These are phyloP conservation scores for Ploettnerulaceae sp. DNA, from an alignment of 2,329 filamentous ascomycete species.

Conservation along the genomic window DNA sequence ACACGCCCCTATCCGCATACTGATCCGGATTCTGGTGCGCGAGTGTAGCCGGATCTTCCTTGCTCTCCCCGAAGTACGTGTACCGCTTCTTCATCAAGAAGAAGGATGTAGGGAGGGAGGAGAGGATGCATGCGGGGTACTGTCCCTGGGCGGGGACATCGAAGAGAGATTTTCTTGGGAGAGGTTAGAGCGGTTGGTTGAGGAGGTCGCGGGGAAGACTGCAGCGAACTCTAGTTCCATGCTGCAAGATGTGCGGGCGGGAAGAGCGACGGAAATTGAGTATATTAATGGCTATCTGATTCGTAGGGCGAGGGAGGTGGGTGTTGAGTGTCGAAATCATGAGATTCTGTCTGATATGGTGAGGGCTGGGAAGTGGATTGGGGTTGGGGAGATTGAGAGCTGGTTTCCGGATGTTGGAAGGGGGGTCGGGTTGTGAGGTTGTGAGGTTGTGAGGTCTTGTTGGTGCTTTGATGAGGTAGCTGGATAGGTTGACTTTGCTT, in stretches of 20 bases:
- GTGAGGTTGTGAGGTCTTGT: no score
- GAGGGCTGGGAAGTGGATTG: slow-evolving; percentile 34
- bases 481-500: not conserved
- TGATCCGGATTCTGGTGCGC: slow-evolving; percentile 65
- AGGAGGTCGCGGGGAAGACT: slow-evolving; percentile 45
- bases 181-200: slow-evolving; percentile 33
- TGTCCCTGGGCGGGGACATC: not conserved
- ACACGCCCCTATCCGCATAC: slow-evolving; percentile 48
- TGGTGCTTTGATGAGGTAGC: not conserved
- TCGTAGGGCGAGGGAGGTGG: slow-evolving; percentile 20
- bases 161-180: slow-evolving; percentile 4
- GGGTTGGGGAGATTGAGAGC: slow-evolving; percentile 30
- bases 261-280: slow-evolving; percentile 49
- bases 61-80: slow-evolving; percentile 30
- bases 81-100: not conserved
- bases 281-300: slow-evolving; percentile 57
- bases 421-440: not conserved
- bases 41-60: slow-evolving; percentile 72
- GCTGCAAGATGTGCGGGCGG: slow-evolving; percentile 53
- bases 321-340: no score
- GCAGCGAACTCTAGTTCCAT: slow-evolving; percentile 55
- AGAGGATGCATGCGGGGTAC: no score
- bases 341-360: no score
- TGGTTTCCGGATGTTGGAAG: slow-evolving; percentile 8
- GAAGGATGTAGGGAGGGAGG: no score